Base-by-base conservation (phyloP, 495 filamentous ascomycete species). In the Massariosphaeria phaeospora region DNA sequence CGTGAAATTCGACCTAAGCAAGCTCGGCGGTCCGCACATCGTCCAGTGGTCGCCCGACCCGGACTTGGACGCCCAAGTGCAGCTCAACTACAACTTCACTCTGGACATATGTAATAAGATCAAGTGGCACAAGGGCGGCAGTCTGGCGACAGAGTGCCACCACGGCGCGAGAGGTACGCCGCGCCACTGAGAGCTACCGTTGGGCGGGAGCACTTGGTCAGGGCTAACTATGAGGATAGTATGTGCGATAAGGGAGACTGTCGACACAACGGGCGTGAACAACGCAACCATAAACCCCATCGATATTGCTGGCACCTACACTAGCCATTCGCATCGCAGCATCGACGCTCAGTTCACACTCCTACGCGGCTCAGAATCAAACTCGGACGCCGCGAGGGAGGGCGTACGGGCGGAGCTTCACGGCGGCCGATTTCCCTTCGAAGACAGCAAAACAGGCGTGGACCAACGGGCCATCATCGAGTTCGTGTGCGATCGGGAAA, bases 61-160 rank as follows among this genome's bases (percentile, higher is more conserved):
- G 7, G 8, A 46, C 11, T 3, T 33, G 1, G 29, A 68, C 70
- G 1, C 63, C 65, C 33, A 79, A 75, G 0, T 72, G 64, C 1
- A 73, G 60, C 44, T 61, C 69, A 95, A 95, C 63, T 89, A 82
- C 6, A 96, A 87, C 8, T 96, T 91, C 71, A 87, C 86, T n/a
- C 67, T 98, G 30, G 87, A 96, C 60, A 77, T 96, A 42, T 98
- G 93, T 69, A 70, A 71, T 30, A 73, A 76, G 15, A 70, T 98
- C 36, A 72, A 73, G 51, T 73, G 76, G 47, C 76, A 72, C 27
- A 75, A 76, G 34, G 74, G 73, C 4, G 66, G 69, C 0, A 48
- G 59, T 0, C 71, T 73, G 34, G 67, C 72, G 38, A 70, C 73
- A 31, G 66, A 73, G 39, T 83, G 89, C 69, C 70, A 78, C n/a